phyloP scores from a whole-genome alignment of 2,329 filamentous ascomycete genomes.

The Thelonectria olida region DNA sequence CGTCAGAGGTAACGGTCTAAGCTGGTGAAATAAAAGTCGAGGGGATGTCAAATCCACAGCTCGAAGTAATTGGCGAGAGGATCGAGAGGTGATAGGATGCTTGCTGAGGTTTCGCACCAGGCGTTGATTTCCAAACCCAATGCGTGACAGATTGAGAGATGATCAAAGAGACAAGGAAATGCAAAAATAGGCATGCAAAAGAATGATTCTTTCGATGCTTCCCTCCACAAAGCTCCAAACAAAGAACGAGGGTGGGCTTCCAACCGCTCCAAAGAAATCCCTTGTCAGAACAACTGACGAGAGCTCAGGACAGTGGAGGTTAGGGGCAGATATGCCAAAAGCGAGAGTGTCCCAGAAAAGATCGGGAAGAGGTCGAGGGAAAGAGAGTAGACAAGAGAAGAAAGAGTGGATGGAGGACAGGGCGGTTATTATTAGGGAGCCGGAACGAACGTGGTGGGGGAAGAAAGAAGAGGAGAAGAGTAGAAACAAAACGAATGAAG shows the following conservation, averaged over 20 bases:
- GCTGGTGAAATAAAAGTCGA: conserved; percentile 26
- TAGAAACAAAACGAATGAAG: conserved; percentile 20
- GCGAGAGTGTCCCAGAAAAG: conserved; percentile 27
- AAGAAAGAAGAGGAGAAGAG: conserved; percentile 28
- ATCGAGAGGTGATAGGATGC: conserved; percentile 20
- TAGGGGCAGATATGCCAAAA: conserved; percentile 16
- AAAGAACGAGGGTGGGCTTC: conserved; percentile 35
- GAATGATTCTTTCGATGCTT: conserved; percentile 16
- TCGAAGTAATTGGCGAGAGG: conserved; percentile 20
- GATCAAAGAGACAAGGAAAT: conserved; percentile 31
- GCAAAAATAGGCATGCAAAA: conserved; percentile 22
- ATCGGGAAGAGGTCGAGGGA: conserved; percentile 24
- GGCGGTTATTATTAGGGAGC: conserved; percentile 33
- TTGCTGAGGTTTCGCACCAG: conserved; percentile 38
- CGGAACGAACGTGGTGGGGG: conserved; percentile 39
- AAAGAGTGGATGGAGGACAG: conserved; percentile 26
- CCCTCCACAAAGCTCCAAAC: conserved; percentile 7
- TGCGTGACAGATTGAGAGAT: conserved; percentile 32
- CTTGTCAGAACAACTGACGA: conserved; percentile 1
- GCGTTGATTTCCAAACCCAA: conserved; percentile 32
- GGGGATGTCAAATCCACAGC: conserved; percentile 40
- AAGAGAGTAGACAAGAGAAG: conserved; percentile 10
- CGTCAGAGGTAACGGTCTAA: conserved; percentile 27
- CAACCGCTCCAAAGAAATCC: conserved; percentile 33
- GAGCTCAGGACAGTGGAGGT: conserved; percentile 15